These are phyloP conservation scores for Tetradesmus lagerheimii DNA, from an alignment of 139 green algal species.

Conservation along the genomic window DNA sequence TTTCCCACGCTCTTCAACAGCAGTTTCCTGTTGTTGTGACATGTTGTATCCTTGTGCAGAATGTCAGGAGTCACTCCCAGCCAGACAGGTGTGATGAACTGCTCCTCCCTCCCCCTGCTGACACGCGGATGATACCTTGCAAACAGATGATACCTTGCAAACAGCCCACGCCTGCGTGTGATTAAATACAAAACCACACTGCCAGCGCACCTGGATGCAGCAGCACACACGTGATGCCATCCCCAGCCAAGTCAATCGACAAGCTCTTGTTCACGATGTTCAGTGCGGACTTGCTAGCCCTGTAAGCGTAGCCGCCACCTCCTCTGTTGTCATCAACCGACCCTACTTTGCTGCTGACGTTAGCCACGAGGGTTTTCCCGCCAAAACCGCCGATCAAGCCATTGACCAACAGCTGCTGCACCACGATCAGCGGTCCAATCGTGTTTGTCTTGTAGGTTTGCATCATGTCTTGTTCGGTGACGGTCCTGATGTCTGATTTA, in stretches of 20 bases:
- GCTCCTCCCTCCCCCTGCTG: too few relatives aligned
- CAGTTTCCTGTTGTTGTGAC: too few relatives aligned
- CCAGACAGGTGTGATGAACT: too few relatives aligned
- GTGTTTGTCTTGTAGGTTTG: constrained; percentile 62
- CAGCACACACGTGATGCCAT: constrained; percentile 64
- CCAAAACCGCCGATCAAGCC: constrained; percentile 50
- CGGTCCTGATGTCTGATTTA: constrained; percentile 15
- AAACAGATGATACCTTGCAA: too few relatives aligned
- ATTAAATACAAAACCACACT: not conserved
- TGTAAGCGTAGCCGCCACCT: constrained; percentile 68
- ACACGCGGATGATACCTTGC: too few relatives aligned
- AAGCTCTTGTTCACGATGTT: constrained; percentile 83
- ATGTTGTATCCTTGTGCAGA: too few relatives aligned
- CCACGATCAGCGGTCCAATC: constrained; percentile 70
- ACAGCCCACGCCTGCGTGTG: not conserved
- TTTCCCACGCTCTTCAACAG: too few relatives aligned
- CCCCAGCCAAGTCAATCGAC: constrained; percentile 69
- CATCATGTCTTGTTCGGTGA: constrained; percentile 66
- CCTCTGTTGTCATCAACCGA: constrained; percentile 57
- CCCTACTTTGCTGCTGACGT: constrained; percentile 62
- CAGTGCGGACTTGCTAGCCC: constrained; percentile 78
- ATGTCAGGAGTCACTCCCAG: too few relatives aligned
- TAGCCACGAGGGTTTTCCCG: constrained; percentile 56
- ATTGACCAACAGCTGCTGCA: constrained; percentile 63
- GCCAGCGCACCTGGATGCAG: not conserved